Conservation (phyloP, 1,284 basidiomycete genomes). For the Cryptococcus sp. region DNA sequence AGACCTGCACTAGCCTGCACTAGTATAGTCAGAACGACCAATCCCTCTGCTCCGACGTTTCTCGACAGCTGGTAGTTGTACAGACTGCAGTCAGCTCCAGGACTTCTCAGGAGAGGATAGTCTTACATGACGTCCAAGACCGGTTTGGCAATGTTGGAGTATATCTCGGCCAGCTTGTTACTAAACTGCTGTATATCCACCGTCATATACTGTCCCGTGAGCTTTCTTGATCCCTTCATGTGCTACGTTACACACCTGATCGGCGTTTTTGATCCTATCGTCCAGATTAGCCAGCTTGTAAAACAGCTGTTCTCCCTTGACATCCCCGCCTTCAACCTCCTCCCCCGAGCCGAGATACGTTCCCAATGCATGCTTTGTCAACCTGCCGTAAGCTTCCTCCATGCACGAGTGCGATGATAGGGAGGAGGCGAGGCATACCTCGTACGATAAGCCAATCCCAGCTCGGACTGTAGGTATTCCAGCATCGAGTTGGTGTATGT, state of each 20-base stretch:
- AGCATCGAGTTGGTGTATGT: slow-evolving; percentile 98
- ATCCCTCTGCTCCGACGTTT: slow-evolving; percentile 90
- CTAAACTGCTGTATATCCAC: slow-evolving; percentile 94
- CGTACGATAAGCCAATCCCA: slow-evolving; percentile 86
- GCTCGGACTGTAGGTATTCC: slow-evolving; percentile 86
- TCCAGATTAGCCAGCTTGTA: slow-evolving; percentile 91
- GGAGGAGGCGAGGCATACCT: slow-evolving; percentile 44
- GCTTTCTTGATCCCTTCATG: not conserved
- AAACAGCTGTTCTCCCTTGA: slow-evolving; percentile 57
- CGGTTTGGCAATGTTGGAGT: slow-evolving; percentile 89
- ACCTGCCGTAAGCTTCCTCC: slow-evolving; percentile 24
- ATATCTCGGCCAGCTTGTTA: slow-evolving; percentile 84
- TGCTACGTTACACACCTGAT: slow-evolving; percentile 57
- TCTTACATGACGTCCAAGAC: slow-evolving; percentile 66
- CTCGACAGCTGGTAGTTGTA: slow-evolving; percentile 95
- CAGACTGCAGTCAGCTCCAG: slow-evolving; percentile 51
- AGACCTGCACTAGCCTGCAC: slow-evolving; percentile 76
- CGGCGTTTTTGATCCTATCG: slow-evolving; percentile 93
- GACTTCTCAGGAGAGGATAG: not conserved
- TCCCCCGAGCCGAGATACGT: slow-evolving; percentile 65
- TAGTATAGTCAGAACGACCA: slow-evolving; percentile 74
- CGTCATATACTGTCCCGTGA: slow-evolving; percentile 57
- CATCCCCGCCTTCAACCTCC: slow-evolving; percentile 8
- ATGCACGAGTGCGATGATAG: not conserved
- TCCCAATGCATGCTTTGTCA: slow-evolving; percentile 76